Evolutionary conservation across 2,329 filamentous ascomycete genomes (phyloP).

Genomic region (Westerdykella aurantiaca): DNA sequence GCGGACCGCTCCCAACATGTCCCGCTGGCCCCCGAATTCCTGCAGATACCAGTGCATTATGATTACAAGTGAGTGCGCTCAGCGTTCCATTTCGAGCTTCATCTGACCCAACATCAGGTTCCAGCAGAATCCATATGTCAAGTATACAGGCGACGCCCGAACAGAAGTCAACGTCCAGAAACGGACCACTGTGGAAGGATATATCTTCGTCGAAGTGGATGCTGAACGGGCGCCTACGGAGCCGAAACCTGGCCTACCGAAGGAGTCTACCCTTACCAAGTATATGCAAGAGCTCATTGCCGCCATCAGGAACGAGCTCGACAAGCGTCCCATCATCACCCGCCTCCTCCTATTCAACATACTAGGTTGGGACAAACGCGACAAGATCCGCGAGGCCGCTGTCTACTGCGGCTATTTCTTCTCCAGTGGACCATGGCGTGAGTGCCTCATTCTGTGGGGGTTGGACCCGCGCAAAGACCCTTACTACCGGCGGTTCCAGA

Average conservation of each 20-base stretch:
- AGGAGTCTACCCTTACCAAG: slow-evolving; percentile 47
- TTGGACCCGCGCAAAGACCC: slow-evolving; percentile 76
- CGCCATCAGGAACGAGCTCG: slow-evolving; percentile 60
- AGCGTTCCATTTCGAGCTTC: background rate
- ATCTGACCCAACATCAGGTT: slow-evolving; percentile 49
- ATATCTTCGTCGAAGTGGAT: slow-evolving; percentile 56
- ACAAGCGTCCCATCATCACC: slow-evolving; percentile 77
- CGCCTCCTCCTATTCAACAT: slow-evolving; percentile 73
- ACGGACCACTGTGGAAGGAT: slow-evolving; percentile 21
- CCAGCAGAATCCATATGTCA: slow-evolving; percentile 76
- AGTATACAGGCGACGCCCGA: slow-evolving; percentile 44
- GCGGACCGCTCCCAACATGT: slow-evolving; percentile 64
- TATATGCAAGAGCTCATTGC: slow-evolving; percentile 60
- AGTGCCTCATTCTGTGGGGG: slow-evolving; percentile 78
- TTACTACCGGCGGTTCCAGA: slow-evolving; percentile 77
- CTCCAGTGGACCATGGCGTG: slow-evolving; percentile 84
- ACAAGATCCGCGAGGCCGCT: slow-evolving; percentile 64
- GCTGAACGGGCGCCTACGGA: slow-evolving; percentile 56
- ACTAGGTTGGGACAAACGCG: slow-evolving; percentile 51
- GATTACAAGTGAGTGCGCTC: slow-evolving; percentile 45
- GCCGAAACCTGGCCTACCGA: slow-evolving; percentile 52
- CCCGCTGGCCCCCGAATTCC: slow-evolving; percentile 73
- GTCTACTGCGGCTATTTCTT: slow-evolving; percentile 90
- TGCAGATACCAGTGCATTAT: slow-evolving; percentile 68
- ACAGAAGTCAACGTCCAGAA: slow-evolving; percentile 27